Evolutionary conservation across 805 yeast genomes (phyloP).

Genomic region (Candida vaughaniae): DNA sequence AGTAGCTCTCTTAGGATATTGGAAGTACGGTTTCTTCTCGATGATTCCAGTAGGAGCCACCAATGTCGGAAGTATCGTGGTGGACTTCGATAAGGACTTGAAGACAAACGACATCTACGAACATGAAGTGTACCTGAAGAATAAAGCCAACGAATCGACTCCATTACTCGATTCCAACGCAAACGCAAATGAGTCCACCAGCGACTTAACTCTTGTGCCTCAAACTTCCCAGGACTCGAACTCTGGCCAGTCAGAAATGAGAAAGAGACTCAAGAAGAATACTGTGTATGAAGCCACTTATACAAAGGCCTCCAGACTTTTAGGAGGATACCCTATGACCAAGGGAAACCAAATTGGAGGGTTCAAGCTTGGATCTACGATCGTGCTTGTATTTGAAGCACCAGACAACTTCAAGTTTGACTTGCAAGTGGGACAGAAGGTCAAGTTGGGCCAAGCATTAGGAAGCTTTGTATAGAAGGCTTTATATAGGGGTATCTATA

Average conservation of each 20-base stretch:
- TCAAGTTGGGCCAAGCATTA: conserved; percentile 80
- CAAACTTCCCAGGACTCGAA: neutral
- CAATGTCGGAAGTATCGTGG: conserved; percentile 91
- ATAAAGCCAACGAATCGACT: conserved; percentile 27
- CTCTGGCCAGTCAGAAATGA: conserved; percentile 13
- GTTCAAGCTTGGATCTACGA: conserved; percentile 91
- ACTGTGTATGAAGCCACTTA: conserved; percentile 95
- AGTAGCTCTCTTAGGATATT: conserved; percentile 90
- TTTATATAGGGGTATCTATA: no score
- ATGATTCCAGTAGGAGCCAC: conserved; percentile 99
- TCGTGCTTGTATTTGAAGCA: conserved; percentile 96
- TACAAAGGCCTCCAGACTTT: conserved; percentile 65
- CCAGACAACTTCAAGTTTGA: conserved; percentile 75
- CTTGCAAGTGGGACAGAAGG: conserved; percentile 69
- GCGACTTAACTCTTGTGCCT: conserved; percentile 1
- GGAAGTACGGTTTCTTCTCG: conserved; percentile 96
- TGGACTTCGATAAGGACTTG: conserved; percentile 88
- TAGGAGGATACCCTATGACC: conserved; percentile 84
- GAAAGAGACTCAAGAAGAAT: conserved; percentile 55
- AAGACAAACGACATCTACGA: conserved; percentile 76
- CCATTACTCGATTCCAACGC: conserved; percentile 25
- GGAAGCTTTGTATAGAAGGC: conserved; percentile 50
- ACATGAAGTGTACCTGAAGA: conserved; percentile 37
- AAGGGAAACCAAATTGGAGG: conserved; percentile 98
- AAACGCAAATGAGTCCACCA: neutral